Evolutionary conservation across 192 early-diverging fungal species (phyloP).

Genomic region (Backusella morwellensis): DNA sequence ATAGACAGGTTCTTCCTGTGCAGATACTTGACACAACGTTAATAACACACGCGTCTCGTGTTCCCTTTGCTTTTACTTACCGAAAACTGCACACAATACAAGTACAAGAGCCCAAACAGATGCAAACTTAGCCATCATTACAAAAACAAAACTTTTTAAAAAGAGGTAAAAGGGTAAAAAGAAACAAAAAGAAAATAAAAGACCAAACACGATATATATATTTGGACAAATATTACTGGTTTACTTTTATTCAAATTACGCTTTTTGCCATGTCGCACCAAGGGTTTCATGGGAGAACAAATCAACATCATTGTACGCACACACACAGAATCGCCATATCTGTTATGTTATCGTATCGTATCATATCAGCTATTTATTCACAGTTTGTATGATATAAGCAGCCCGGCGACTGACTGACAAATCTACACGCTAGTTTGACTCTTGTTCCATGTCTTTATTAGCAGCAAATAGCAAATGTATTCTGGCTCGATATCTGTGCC

Average conservation of each 20-base stretch:
- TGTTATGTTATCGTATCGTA: too few species aligned
- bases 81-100: background rate
- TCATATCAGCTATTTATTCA: too few species aligned
- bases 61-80: background rate
- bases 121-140: conserved; percentile 16
- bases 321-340: too few species aligned
- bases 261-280: background rate
- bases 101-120: conserved; percentile 20
- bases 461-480: too few species aligned
- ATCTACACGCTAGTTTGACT: too few species aligned
- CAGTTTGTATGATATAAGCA: too few species aligned
- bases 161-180: conserved; percentile 6
- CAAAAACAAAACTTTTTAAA: background rate
- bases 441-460: too few species aligned
- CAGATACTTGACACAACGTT: conserved; percentile 9
- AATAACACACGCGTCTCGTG: background rate
- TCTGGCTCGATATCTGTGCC: too few species aligned
- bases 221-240: background rate
- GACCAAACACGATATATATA: background rate
- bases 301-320: background rate
- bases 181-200: background rate
- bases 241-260: background rate
- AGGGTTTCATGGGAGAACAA: background rate
- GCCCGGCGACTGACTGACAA: too few species aligned
- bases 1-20: conserved; percentile 15